Conservation (phyloP, 2,329 filamentous ascomycete species). For the Fusarium marasasianum region DNA sequence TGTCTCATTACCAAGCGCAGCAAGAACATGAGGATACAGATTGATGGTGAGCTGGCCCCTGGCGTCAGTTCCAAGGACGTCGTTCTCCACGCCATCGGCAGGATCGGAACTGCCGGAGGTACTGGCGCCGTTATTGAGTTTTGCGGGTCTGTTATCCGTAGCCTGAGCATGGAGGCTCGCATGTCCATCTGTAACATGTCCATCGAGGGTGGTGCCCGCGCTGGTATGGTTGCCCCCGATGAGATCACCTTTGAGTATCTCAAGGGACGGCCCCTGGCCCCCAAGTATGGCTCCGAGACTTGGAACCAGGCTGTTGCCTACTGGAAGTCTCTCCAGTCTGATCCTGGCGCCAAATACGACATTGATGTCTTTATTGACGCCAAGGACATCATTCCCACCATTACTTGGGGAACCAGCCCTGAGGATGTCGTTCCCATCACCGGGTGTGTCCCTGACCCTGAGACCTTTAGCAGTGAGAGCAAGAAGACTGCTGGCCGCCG, state of each 20-base stretch:
- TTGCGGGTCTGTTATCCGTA: constrained; percentile 91
- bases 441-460: constrained; percentile 87
- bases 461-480: constrained; percentile 80
- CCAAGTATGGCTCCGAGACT: constrained; percentile 82
- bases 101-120: constrained; percentile 94
- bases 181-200: constrained; percentile 99
- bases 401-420: constrained; percentile 97
- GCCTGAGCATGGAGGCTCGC: constrained; percentile 92
- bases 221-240: constrained; percentile 96
- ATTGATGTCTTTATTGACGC: constrained; percentile 88
- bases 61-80: constrained; percentile 98
- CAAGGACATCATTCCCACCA: constrained; percentile 91
- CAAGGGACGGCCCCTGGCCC: constrained; percentile 88
- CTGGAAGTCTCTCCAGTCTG: constrained; percentile 87
- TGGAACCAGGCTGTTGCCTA: constrained; percentile 90
- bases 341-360: constrained; percentile 90
- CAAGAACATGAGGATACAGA: constrained; percentile 98
- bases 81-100: constrained; percentile 89
- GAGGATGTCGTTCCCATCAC: constrained; percentile 97
- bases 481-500: constrained; percentile 84
- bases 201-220: constrained; percentile 93
- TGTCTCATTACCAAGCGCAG: constrained; percentile 93
- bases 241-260: constrained; percentile 95
- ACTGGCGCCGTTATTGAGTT: constrained; percentile 97
- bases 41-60: constrained; percentile 87